Base-by-base conservation (phyloP, 2,329 filamentous ascomycete genomes). In the Fusarium sp. region DNA sequence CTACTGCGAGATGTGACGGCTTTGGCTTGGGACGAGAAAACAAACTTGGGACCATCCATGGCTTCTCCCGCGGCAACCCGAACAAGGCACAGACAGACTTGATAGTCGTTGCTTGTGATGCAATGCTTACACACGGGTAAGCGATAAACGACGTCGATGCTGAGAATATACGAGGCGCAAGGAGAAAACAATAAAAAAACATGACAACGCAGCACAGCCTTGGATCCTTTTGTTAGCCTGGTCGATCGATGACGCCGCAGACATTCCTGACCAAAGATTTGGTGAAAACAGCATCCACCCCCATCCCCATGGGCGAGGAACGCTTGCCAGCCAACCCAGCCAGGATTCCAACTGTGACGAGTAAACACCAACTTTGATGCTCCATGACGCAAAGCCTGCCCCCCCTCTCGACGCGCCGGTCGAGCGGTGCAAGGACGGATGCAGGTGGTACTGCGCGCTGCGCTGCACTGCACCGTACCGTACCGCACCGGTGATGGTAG, bases 361-460 rank as follows among this genome's bases (percentile, higher is more conserved):
- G 25, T 61, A 61, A 55, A 44, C 57, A 25, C 57, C 67, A 65
- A 49, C 42, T 9, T 65, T 51, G 36, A 67, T 68, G 64, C 68
- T 60, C 61, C 57, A 74, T 74, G 73, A 74, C 72, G 71, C 65
- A 74, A 71, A 62, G 63, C 50, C 33, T 61, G 53, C 40, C 42
- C 34, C 34, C 50, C 53, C 60, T 50, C 51, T 42, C 23, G 33
- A 65, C 65, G 65, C 60, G 65, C 57, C 64, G 58, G 51, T 61
- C 44, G 58, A 62, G 58, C 62, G 58, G 49, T 66, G 40, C 64
- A 63, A 63, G 36, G 61, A 64, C 64, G 58, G 57, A 70, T 55
- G 61, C 44, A 57, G 57, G 49, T 42, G 56, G 33, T 46, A 27
- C 42, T 25, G 42, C 42, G 40, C 40, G 14, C 38, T 20, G 38